Conservation (phyloP, 2,329 filamentous ascomycete species). For the Diaporthe vexans region DNA sequence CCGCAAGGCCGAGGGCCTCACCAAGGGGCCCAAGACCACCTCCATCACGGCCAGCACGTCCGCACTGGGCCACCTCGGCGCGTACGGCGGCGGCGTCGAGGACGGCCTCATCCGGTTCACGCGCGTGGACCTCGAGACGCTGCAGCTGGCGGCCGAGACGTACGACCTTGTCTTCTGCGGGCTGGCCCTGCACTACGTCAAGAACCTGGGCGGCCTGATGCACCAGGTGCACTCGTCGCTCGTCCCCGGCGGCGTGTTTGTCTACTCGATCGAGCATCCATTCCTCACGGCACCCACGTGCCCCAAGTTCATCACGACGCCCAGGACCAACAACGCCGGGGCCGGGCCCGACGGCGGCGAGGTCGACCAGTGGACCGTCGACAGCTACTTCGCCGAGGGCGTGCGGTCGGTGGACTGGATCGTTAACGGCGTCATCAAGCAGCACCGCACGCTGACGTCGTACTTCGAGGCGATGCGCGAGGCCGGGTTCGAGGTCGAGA, state of each 20-base stretch:
- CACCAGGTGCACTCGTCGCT: slow-evolving; percentile 50
- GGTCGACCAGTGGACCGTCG: slow-evolving; percentile 57
- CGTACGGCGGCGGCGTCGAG: slow-evolving; percentile 40
- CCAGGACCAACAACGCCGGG: not conserved
- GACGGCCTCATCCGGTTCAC: slow-evolving; percentile 48
- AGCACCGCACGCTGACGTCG: slow-evolving; percentile 60
- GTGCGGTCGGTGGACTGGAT: slow-evolving; percentile 58
- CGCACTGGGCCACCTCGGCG: slow-evolving; percentile 4
- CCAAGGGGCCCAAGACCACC: slow-evolving; percentile 38
- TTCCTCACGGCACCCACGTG: slow-evolving; percentile 58
- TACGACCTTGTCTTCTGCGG: slow-evolving; percentile 58
- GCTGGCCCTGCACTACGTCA: slow-evolving; percentile 58
- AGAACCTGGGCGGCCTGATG: slow-evolving; percentile 51
- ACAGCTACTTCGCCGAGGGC: slow-evolving; percentile 59
- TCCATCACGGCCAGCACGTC: slow-evolving; percentile 27
- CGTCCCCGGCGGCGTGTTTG: slow-evolving; percentile 52
- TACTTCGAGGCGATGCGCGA: slow-evolving; percentile 55
- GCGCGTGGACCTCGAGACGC: slow-evolving; percentile 52
- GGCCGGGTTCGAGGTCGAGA: slow-evolving; percentile 54
- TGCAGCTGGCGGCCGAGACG: slow-evolving; percentile 45
- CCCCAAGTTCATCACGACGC: slow-evolving; percentile 46
- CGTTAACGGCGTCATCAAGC: slow-evolving; percentile 58
- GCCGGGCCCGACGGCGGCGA: slow-evolving; percentile 41
- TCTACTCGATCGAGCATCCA: slow-evolving; percentile 64
- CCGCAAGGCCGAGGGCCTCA: slow-evolving; percentile 50